Evolutionary conservation across 176 grass and related monocot species (phyloP), one percentile per base, ranked within the genome.

Genomic region (Musa schizocarpa): DNA sequence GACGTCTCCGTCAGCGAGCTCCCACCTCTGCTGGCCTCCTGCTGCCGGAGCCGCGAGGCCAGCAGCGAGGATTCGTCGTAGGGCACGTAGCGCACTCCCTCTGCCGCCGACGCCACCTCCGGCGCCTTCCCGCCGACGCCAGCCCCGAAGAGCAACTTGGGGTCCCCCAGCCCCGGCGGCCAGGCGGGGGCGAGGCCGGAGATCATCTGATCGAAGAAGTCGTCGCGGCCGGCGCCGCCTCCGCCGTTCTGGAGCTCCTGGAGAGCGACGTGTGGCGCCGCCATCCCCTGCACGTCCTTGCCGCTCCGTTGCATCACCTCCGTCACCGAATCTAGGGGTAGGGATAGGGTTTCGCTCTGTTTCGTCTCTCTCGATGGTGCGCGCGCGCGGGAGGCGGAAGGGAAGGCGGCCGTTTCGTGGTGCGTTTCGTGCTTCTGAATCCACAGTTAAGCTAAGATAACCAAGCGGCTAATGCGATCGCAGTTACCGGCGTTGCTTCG

Each of bases 201-300:
- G 54, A 99, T 74, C 90, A 99, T 91, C 86, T 99, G 90, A 76
- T 99, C 84, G 29, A 99, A 84, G 90, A 99, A 99, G 77, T 99
- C 95, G 22, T 94, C 90, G 21, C 85, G 85, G 56, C 75, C 13
- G 9, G 63, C 73, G 69, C 53, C 82, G 0, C 53, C 79, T 1
- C 55, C 81, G 14, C 50, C 65, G 64, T 58, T 78, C 65, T 55
- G 78, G 54, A 72, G 78, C 1, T 71, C 55, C 22, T 72, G 68
- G 66, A 72, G 54, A 0, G 13, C 54, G 54, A 69, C 68, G 64
- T 43, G 52, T 17, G 52, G 13, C 0, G 59, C 34, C 34, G 53
- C 78, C 25, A 72, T 62, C 19, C 68, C 69, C 29, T 72, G 57
- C 78, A 80, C 73, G 50, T 80, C 78, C 17, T 71, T 62, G 69